Evolutionary conservation across 2,329 filamentous ascomycete species (phyloP).

Genomic region (Alternaria dauci): DNA sequence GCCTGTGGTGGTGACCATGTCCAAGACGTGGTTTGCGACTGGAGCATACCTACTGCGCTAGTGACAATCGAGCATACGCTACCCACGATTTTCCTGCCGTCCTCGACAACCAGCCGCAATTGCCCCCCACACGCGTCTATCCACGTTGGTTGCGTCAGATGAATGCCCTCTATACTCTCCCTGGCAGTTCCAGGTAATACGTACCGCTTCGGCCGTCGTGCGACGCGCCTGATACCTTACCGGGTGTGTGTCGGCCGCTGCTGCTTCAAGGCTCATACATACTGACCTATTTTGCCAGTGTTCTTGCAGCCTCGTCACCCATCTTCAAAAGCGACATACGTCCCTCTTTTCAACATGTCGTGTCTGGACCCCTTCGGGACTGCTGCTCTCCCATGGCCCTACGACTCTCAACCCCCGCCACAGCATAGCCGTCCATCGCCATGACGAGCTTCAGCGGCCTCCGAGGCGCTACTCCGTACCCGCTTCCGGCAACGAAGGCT

Average conservation of each 20-base stretch:
- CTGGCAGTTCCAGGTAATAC: conserved; percentile 47
- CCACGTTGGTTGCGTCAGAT: conserved; percentile 35
- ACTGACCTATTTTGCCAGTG: conserved; percentile 8
- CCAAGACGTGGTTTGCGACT: conserved; percentile 2
- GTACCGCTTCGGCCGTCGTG: conserved; percentile 29
- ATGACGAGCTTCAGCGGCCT: conserved; percentile 10
- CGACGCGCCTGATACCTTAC: conserved; percentile 22
- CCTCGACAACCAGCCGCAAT: conserved; percentile 20
- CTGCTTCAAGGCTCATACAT: not conserved
- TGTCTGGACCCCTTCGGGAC: not conserved
- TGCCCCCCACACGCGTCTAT: conserved; percentile 21
- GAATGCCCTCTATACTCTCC: conserved; percentile 48
- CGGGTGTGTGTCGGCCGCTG: conserved; percentile 20
- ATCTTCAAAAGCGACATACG: not conserved
- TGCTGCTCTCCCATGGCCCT: not conserved
- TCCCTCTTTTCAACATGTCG: not conserved
- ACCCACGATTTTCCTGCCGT: conserved; percentile 21
- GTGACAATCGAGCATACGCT: conserved; percentile 19
- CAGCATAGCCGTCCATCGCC: not conserved
- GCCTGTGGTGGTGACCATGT: not conserved
- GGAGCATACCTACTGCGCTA: conserved; percentile 14
- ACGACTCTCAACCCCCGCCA: not conserved
- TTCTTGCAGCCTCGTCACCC: not conserved
- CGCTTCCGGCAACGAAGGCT: not conserved
- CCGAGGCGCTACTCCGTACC: conserved; percentile 5